Evolutionary conservation across 805 yeast genomes (phyloP).

Genomic region (Metschnikowia vanudenii): DNA sequence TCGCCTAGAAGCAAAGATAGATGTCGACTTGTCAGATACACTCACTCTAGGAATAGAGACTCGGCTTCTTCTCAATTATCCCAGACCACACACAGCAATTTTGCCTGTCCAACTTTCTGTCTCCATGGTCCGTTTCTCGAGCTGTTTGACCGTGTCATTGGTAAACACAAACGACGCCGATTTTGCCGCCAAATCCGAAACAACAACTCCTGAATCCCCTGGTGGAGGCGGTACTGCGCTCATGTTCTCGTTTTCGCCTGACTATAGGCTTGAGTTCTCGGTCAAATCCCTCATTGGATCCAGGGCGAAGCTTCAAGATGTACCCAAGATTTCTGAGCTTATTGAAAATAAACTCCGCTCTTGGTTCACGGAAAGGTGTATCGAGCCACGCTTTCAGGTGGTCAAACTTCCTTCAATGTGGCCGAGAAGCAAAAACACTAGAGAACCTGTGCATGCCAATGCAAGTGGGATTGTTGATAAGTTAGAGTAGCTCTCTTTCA

Average conservation of each 20-base stretch:
- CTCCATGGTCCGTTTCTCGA: constrained; percentile 86
- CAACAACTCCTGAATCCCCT: background rate
- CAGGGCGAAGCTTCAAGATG: constrained; percentile 84
- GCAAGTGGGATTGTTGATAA: constrained; percentile 22
- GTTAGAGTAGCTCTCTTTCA: constrained; percentile 11
- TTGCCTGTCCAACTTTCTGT: constrained; percentile 84
- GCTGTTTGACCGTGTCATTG: constrained; percentile 78
- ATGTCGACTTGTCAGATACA: constrained; percentile 85
- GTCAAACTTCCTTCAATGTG: constrained; percentile 82
- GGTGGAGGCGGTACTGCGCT: constrained; percentile 58
- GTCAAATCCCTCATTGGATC: constrained; percentile 91
- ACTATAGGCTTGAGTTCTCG: constrained; percentile 83
- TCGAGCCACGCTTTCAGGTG: constrained; percentile 89
- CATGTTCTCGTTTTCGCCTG: constrained; percentile 89
- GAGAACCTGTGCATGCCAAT: constrained; percentile 29
- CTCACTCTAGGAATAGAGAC: constrained; percentile 85
- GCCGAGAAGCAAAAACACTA: constrained; percentile 54
- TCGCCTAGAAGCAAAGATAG: constrained; percentile 79
- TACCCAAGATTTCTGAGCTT: constrained; percentile 84
- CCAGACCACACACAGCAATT: constrained; percentile 79
- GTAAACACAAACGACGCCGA: constrained; percentile 39
- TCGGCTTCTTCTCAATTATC: constrained; percentile 71
- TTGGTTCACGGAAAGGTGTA: constrained; percentile 92
- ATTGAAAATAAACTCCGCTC: constrained; percentile 78
- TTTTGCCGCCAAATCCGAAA: constrained; percentile 5